Evolutionary conservation across 345 rosid genomes (phyloP).

Genomic region (Linum lewisii): DNA sequence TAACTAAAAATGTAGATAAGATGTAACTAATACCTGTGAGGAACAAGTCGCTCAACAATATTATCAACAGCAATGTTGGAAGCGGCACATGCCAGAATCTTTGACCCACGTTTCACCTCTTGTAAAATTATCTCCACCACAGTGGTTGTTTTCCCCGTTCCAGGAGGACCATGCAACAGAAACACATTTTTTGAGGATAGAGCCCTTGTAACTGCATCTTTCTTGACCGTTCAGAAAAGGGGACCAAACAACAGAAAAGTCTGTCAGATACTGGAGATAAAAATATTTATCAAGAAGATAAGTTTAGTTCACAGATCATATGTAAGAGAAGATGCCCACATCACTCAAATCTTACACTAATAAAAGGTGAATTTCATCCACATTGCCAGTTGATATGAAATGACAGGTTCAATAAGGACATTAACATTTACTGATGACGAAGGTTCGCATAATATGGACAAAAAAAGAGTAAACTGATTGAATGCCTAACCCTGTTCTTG

Average conservation of each 20-base stretch:
- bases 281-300: neutral
- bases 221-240: slow-evolving; percentile 31
- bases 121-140: slow-evolving; percentile 89
- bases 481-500: neutral
- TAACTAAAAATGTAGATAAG: neutral
- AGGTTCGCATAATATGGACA: neutral
- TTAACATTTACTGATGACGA: too few species aligned
- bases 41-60: slow-evolving; percentile 88
- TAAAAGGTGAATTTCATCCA: neutral
- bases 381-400: neutral
- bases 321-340: neutral
- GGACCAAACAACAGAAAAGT: neutral
- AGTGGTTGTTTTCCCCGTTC: slow-evolving; percentile 97
- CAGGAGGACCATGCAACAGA: slow-evolving; percentile 97
- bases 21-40: slow-evolving; percentile 50
- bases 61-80: slow-evolving; percentile 97
- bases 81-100: slow-evolving; percentile 96
- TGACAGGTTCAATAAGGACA: neutral
- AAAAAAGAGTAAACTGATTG: neutral
- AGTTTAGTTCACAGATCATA: neutral
- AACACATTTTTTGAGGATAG: slow-evolving; percentile 76
- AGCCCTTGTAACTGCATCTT: slow-evolving; percentile 77
- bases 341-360: neutral
- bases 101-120: slow-evolving; percentile 92
- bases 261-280: slow-evolving; percentile 9